phyloP scores from a whole-genome alignment of 306 rosid species.

The Hippophae tibetana region DNA sequence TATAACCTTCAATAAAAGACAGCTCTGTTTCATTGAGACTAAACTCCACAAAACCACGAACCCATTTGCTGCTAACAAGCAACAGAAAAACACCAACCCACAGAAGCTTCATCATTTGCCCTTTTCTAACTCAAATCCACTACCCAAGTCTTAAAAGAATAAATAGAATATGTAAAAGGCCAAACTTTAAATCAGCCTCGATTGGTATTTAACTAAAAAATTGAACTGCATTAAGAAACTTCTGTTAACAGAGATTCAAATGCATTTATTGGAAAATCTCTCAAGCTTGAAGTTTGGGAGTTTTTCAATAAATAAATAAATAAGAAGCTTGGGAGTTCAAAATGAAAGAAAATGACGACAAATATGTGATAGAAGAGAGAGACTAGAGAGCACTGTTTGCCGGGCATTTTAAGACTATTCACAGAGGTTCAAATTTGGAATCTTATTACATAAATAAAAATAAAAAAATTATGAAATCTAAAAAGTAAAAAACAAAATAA shows the following conservation, averaged over 20 bases:
- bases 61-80: conserved; percentile 39
- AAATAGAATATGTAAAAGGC: background rate
- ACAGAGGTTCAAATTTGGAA: conserved; percentile 34
- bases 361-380: background rate
- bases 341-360: conserved; percentile 10
- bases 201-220: no score
- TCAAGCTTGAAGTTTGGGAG: conserved; percentile 11
- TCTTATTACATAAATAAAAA: conserved; percentile 10
- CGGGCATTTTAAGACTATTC: conserved; percentile 37
- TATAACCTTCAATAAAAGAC: conserved; percentile 40
- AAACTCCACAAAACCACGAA: conserved; percentile 30
- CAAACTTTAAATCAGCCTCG: background rate
- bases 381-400: conserved; percentile 18
- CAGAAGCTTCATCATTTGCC: conserved; percentile 32
- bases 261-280: conserved; percentile 5
- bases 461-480: background rate
- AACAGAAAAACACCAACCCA: conserved; percentile 33
- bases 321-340: conserved; percentile 20
- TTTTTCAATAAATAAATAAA: conserved; percentile 13
- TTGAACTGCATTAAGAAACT: background rate
- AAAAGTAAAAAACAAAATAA: background rate
- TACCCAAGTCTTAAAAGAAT: conserved; percentile 10
- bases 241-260: conserved; percentile 5
- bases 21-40: conserved; percentile 53
- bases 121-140: conserved; percentile 10